Evolutionary conservation across 345 rosid genomes (phyloP), one percentile per base, ranked within the genome.

Genomic region (Psidium guajava): DNA sequence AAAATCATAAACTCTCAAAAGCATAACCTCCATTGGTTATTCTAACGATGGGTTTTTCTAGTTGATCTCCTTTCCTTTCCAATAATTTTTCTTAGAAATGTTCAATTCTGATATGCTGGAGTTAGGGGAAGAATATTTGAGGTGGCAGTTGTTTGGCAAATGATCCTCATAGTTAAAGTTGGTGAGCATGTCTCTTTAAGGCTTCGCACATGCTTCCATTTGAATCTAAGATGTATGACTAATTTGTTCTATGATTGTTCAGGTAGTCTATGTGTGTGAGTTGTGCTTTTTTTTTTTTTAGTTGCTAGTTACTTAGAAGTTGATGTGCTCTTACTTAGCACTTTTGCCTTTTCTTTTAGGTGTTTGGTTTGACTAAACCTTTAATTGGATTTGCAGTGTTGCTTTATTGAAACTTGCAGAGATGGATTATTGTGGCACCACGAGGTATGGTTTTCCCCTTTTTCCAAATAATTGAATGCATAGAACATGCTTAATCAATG

Each of bases 391-490:
- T 83, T 91, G 91, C 93, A 95, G 99, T 90, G 94, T 91, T 88
- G 98, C 98, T 56, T 82, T 98, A 84, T 84, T 91, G 87, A 94
- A 91, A 90, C 96, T 98, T 44, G 97, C 98, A 6, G 96, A 94
- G 90, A 95, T 95, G 98, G 95, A 98, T 85, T 96, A 98, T 83
- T 95, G 98, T 86, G 99, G 99, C 56, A 95, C 99, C 69, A 97
- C 99, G 54, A 97, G 99, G 99, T 96, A 93, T 86, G 28, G 32
- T 86, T 53, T 53, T 61, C 25, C 8, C 15, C 21, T 52, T 13
- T 32, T 47, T 44, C 54, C 54, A 83, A 21, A 61, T 59, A 61
- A 81, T 13, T 58, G 36, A 84, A 58, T 52, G 54, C 44, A 47
- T 36, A 40, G 6, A 20, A 32, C 22, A 52, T 6, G 8, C 7